Evolutionary conservation across 129 eudicot genomes (phyloP), one percentile per base, ranked within the genome.

Genomic region (Heracleum sosnowskyi): DNA sequence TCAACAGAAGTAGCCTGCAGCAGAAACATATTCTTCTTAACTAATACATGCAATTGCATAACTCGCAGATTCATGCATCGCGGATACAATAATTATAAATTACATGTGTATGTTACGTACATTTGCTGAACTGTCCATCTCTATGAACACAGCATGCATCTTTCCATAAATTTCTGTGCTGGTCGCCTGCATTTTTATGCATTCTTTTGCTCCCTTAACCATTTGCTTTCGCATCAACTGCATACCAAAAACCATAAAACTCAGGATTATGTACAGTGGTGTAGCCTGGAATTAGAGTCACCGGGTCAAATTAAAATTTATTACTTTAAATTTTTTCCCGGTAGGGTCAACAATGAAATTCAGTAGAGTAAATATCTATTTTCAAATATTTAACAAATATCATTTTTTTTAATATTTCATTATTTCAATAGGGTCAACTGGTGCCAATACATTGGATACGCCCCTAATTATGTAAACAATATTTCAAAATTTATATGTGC

Each of bases 131-230:
- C 80, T 83, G 37, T 94, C 98, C 93, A 94, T 94, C 85, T 95
- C 97, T 71, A 92, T 70, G 49, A 95, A 95, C 46, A 89, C 92
- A 1, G 83, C 97, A 75, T 91, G 96, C 98, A 95, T 90, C 81
- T 86, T 83, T 39, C 93, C 92, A 64, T 85, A 95, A 62, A 95
- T 91, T 84, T 95, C 91, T 17, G 94, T 82, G 86, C 85, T 85
- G 83, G 87, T 90, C 46, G 87, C 91, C 57, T 95, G 84, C 68
- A 79, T 82, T 77, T 90, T 79, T 64, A 95, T 91, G 84, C 94
- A 83, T 83, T 95, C 96, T 77, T 91, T 90, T 31, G 95, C 97
- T 75, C 85, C 84, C 78, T 88, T 80, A 45, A 91, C 87, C 98
- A 95, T 95, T 84, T 90, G 87, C 79, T 85, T 87, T 68, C 98